phyloP scores from a whole-genome alignment of 2,329 filamentous ascomycete species.

The Ascochyta koolunga region DNA sequence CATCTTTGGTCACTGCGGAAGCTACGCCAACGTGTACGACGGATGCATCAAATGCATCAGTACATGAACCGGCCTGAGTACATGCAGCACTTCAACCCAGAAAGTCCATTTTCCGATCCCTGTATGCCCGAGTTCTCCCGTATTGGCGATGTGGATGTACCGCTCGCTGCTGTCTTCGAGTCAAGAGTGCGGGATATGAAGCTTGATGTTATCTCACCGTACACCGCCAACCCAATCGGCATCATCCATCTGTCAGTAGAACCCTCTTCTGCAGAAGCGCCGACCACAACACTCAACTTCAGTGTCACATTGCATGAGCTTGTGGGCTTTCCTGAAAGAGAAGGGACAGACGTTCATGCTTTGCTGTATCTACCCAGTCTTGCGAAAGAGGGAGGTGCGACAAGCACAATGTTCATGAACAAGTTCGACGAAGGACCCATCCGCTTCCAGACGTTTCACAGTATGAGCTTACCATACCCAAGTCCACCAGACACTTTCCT shows the following conservation, averaged over 20 bases:
- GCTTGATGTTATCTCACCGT: constrained; percentile 88
- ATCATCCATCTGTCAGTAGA: constrained; percentile 91
- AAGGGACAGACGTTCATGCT: constrained; percentile 93
- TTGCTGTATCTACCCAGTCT: constrained; percentile 95
- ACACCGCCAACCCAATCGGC: constrained; percentile 87
- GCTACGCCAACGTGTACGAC: constrained; percentile 80
- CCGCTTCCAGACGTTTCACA: constrained; percentile 96
- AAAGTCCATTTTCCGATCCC: constrained; percentile 89
- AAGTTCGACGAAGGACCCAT: constrained; percentile 93
- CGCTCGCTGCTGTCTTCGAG: constrained; percentile 90
- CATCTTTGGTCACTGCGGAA: constrained; percentile 96
- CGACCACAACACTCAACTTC: constrained; percentile 92
- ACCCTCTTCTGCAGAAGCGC: constrained; percentile 89
- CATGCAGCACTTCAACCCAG: constrained; percentile 86
- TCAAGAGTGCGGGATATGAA: constrained; percentile 92
- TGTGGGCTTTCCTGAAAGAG: constrained; percentile 90
- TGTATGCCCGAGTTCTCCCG: constrained; percentile 93
- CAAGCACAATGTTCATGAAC: constrained; percentile 91
- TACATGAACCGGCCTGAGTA: constrained; percentile 96
- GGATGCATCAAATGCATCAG: constrained; percentile 97
- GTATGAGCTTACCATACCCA: constrained; percentile 89
- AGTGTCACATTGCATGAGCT: constrained; percentile 99
- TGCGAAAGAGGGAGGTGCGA: constrained; percentile 82
- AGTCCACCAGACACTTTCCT: constrained; percentile 76
- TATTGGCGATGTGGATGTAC: constrained; percentile 90